phyloP scores from a whole-genome alignment of 2,329 filamentous ascomycete species.

The Fusarium bactridioides region DNA sequence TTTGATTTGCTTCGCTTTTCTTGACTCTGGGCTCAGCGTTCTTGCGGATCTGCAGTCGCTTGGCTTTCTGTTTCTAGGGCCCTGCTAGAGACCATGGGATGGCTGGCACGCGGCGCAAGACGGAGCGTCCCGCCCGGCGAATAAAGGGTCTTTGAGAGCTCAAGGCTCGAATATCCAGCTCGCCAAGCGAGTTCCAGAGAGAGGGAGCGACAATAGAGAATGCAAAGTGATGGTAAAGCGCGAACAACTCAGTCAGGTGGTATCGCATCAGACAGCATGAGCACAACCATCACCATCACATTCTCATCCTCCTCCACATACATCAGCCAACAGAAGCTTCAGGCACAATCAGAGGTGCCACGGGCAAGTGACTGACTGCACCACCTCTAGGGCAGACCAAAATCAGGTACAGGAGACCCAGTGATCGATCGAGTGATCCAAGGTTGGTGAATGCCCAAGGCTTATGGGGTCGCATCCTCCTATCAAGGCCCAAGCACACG shows the following conservation, averaged over 20 bases:
- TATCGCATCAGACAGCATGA: constrained; percentile 30
- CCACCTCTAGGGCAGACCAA: constrained; percentile 16
- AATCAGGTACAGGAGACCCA: constrained; percentile 34
- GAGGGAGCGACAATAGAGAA: constrained; percentile 4
- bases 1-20: constrained; percentile 33
- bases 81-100: constrained; percentile 27
- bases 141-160: constrained; percentile 27
- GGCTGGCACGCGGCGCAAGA: constrained; percentile 37
- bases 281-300: constrained; percentile 32
- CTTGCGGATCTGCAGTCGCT: constrained; percentile 33
- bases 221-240: constrained; percentile 24
- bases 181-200: constrained; percentile 9
- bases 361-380: constrained; percentile 26
- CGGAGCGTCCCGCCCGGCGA: constrained; percentile 36
- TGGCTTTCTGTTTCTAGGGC: constrained; percentile 25
- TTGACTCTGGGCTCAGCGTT: constrained; percentile 27
- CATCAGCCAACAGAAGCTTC: constrained; percentile 17
- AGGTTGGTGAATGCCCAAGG: constrained; percentile 38
- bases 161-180: constrained; percentile 16
- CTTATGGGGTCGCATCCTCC: constrained; percentile 29
- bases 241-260: constrained; percentile 30
- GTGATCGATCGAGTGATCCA: constrained; percentile 36
- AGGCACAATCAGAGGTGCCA: constrained; percentile 15
- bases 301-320: constrained; percentile 18
- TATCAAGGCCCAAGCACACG: constrained; percentile 35